A percentile compares a stretch with the other conserved stretches of the same genome.
Conservation (phyloP, 352 stramenopile species). For the Pythium pyrilobum region DNA sequence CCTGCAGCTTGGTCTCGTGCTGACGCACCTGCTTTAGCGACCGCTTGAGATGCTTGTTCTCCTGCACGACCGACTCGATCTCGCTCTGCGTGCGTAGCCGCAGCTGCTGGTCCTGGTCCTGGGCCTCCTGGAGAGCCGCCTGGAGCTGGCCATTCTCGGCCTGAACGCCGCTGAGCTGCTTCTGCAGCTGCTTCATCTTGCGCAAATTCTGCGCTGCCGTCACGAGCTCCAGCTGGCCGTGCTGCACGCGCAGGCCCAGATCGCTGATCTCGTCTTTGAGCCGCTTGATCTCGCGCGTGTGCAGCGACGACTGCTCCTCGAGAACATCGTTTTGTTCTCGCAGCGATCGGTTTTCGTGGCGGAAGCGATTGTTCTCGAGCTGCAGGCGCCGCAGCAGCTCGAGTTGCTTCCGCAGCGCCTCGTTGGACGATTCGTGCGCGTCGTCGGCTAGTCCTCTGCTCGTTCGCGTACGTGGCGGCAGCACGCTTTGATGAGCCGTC, state of each 20-base stretch:
- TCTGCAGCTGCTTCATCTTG: slow-evolving; percentile 44
- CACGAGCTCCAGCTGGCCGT: slow-evolving; percentile 30
- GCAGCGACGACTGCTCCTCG: slow-evolving; percentile 31
- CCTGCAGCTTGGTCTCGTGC: slow-evolving; percentile 23
- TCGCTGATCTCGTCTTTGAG: slow-evolving; percentile 38
- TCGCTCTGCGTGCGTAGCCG: slow-evolving; percentile 31
- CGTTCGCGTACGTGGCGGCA: background rate
- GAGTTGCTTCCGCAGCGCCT: slow-evolving; percentile 58
- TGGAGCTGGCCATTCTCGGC: slow-evolving; percentile 36
- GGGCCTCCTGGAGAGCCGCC: slow-evolving; percentile 27
- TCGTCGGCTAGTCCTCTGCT: slow-evolving; percentile 20
- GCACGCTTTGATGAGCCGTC: background rate
- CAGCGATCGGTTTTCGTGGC: slow-evolving; percentile 38
- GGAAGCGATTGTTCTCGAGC: slow-evolving; percentile 69
- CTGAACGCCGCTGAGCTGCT: slow-evolving; percentile 28
- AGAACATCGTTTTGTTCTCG: slow-evolving; percentile 43
- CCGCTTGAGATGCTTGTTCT: slow-evolving; percentile 45
- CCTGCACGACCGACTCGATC: slow-evolving; percentile 27
- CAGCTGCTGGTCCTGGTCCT: slow-evolving; percentile 27
- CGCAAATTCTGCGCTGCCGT: slow-evolving; percentile 28
- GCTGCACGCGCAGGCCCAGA: slow-evolving; percentile 24
- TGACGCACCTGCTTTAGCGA: slow-evolving; percentile 38
- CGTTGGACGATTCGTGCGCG: slow-evolving; percentile 45
- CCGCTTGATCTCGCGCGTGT: slow-evolving; percentile 43
- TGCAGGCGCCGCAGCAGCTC: slow-evolving; percentile 65